phyloP scores from a whole-genome alignment of 495 filamentous ascomycete species.

The Hyaloscypha variabilis region DNA sequence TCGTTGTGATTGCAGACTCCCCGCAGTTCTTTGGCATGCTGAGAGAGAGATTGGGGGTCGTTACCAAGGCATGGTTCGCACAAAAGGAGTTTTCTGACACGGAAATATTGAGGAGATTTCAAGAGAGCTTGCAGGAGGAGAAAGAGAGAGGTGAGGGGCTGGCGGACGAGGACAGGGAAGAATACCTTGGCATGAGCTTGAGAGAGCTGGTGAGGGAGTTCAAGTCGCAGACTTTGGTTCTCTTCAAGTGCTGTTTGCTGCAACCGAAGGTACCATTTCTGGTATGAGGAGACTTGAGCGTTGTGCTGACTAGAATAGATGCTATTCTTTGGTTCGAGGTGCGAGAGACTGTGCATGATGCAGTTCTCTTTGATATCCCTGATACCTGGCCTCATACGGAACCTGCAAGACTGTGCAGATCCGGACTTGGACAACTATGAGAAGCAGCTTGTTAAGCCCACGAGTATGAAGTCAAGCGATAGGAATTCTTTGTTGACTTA shows the following conservation, averaged over 20 bases:
- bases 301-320: slow-evolving; percentile 59
- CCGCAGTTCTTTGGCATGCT: slow-evolving; percentile 79
- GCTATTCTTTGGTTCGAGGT: slow-evolving; percentile 96
- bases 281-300: not conserved
- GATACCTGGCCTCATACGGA: slow-evolving; percentile 86
- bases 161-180: slow-evolving; percentile 74
- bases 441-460: slow-evolving; percentile 72
- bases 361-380: slow-evolving; percentile 95
- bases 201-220: slow-evolving; percentile 93
- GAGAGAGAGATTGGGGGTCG: slow-evolving; percentile 81
- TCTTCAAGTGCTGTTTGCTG: slow-evolving; percentile 90
- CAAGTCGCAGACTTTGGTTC: slow-evolving; percentile 86
- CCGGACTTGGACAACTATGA: slow-evolving; percentile 86
- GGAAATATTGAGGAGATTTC: slow-evolving; percentile 72
- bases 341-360: slow-evolving; percentile 95
- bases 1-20: slow-evolving; percentile 93
- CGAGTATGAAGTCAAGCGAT: slow-evolving; percentile 89
- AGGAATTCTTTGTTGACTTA: slow-evolving; percentile 86
- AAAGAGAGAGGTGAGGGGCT: slow-evolving; percentile 62
- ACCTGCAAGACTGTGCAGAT: slow-evolving; percentile 88
- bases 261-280: slow-evolving; percentile 79
- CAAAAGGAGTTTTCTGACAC: slow-evolving; percentile 75
- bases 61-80: slow-evolving; percentile 95
- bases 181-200: slow-evolving; percentile 90
- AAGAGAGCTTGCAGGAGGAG: slow-evolving; percentile 77